Conservation (phyloP, 129 eudicot genomes). For the Sambucus nigra region DNA sequence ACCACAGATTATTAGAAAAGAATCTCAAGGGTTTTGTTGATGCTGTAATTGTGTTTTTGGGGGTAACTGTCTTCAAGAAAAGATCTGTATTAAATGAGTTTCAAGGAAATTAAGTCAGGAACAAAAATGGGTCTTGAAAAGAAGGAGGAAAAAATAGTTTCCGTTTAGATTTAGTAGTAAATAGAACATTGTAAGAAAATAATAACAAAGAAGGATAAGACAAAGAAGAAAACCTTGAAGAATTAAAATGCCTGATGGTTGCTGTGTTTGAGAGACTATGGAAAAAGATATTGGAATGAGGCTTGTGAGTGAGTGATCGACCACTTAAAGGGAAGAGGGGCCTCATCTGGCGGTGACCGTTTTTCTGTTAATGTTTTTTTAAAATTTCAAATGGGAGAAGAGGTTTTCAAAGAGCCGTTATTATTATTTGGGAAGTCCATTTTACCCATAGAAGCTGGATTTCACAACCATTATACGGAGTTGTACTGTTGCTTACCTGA, state of each 20-base stretch:
- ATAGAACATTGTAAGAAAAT: neutral
- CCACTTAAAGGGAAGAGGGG: neutral
- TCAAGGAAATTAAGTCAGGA: neutral
- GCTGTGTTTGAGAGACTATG: neutral
- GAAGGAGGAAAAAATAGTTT: neutral
- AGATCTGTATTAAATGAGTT: neutral
- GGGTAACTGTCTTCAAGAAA: neutral
- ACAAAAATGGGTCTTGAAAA: neutral
- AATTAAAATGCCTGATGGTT: neutral
- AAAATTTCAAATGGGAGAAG: neutral
- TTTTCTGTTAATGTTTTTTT: neutral
- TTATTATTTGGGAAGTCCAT: neutral
- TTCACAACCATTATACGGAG: too few relatives aligned
- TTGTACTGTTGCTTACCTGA: too few relatives aligned
- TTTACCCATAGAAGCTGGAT: too few relatives aligned
- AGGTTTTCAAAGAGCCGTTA: constrained; percentile 13
- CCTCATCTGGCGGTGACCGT: constrained; percentile 6
- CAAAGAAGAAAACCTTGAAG: neutral
- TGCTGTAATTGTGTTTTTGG: neutral
- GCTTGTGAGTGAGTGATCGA: neutral
- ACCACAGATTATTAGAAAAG: neutral
- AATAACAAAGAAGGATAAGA: neutral
- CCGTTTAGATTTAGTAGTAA: neutral
- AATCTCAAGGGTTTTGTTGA: constrained; percentile 6
- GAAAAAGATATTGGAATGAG: neutral